phyloP scores from a whole-genome alignment of 805 yeast species.

The Wickerhamiella parazyma region DNA sequence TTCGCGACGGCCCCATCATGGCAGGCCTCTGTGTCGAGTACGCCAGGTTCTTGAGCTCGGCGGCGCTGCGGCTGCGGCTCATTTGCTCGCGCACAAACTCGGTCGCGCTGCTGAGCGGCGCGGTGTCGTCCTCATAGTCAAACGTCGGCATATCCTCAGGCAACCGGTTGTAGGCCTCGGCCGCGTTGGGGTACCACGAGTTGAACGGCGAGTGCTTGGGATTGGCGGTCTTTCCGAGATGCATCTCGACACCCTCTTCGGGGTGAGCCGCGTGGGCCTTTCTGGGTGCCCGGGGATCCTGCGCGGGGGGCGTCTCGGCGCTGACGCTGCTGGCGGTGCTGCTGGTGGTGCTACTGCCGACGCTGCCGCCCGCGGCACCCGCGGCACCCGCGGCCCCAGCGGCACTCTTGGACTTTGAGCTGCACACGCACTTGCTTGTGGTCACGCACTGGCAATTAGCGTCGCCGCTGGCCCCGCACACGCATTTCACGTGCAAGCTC shows the following conservation, averaged over 20 bases:
- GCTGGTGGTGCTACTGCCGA: too few species aligned
- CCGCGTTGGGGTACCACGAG: constrained; percentile 6
- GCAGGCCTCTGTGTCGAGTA: background rate
- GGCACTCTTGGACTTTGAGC: constrained; percentile 7
- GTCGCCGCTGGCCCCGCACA: constrained; percentile 21
- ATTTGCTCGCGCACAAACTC: background rate
- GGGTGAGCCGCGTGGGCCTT: background rate
- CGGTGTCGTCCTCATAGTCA: constrained; percentile 7
- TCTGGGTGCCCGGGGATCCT: too few species aligned
- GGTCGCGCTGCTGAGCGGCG: constrained; percentile 1
- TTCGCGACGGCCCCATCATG: background rate
- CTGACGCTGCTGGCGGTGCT: too few species aligned
- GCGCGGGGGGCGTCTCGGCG: too few species aligned
- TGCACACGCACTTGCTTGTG: constrained; percentile 7
- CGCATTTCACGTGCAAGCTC: constrained; percentile 23
- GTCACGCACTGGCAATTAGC: constrained; percentile 6
- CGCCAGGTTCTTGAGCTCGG: background rate
- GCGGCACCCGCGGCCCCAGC: too few species aligned
- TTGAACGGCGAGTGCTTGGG: constrained; percentile 4
- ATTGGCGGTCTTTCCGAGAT: constrained; percentile 1
- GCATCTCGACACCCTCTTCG: constrained; percentile 1
- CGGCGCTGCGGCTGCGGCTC: background rate
- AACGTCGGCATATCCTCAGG: constrained; percentile 3
- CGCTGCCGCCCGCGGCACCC: too few species aligned
- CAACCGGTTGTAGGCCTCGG: constrained; percentile 6